phyloP scores from a whole-genome alignment of 139 green algal genomes.

The Micractinium conductrix region DNA sequence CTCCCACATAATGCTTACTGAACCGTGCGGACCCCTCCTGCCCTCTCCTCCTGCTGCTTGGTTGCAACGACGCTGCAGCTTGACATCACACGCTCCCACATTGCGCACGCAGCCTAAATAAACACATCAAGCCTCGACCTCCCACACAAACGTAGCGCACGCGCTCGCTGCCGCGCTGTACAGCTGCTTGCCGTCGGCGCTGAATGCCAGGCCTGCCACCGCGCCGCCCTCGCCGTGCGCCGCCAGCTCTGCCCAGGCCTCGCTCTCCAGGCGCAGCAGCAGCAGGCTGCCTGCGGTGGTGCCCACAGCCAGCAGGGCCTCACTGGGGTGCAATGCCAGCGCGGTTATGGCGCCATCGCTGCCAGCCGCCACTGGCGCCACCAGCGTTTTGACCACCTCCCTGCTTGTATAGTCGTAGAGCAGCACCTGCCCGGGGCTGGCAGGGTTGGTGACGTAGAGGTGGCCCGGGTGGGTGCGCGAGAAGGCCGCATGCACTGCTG shows the following conservation, averaged over 20 bases:
- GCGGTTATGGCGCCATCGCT: not conserved
- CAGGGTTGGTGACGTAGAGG: constrained; percentile 18
- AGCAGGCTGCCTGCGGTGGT: constrained; percentile 17
- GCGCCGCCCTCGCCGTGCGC: not conserved
- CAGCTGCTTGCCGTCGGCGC: not conserved
- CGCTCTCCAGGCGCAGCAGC: constrained; percentile 27
- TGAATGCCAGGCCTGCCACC: constrained; percentile 27
- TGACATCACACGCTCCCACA: no score
- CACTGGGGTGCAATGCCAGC: constrained; percentile 2
- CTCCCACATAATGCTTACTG: no score
- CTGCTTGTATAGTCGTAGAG: constrained; percentile 7
- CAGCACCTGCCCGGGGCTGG: not conserved
- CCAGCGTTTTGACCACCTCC: constrained; percentile 14
- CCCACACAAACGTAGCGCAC: constrained; percentile 8
- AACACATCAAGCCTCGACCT: no score
- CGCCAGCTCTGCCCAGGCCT: constrained; percentile 31
- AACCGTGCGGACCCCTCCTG: no score
- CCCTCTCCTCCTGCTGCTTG: not conserved
- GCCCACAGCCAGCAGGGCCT: constrained; percentile 23
- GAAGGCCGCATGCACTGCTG: constrained; percentile 15
- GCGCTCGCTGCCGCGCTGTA: constrained; percentile 11
- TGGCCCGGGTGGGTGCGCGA: not conserved
- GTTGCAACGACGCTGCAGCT: not conserved
- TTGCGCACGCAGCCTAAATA: no score
- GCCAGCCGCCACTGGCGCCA: not conserved